A percentile compares a stretch with the other conserved stretches of the same genome.
Evolutionary conservation across 2,329 filamentous ascomycete species (phyloP).

Genomic region (Arthrobotrys entomopaga): DNA sequence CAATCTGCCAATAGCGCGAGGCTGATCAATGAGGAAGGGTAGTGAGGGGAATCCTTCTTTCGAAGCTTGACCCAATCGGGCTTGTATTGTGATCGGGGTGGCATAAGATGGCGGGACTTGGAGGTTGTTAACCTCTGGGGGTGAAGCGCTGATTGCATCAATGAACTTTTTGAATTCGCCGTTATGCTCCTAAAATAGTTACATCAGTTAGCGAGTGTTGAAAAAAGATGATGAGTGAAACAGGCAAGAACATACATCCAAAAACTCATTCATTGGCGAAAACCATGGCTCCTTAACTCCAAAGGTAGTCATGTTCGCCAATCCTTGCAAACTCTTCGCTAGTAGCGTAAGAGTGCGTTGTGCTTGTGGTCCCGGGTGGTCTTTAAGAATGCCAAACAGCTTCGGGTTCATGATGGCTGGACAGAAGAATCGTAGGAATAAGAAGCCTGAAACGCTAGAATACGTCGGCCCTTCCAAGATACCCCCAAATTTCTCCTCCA

Average conservation of each 20-base stretch:
- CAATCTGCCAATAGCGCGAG: constrained; percentile 83
- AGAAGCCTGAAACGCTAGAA: constrained; percentile 75
- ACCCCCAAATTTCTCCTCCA: constrained; percentile 75
- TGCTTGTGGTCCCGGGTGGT: constrained; percentile 72
- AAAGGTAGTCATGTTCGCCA: constrained; percentile 76
- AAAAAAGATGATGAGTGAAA: background rate
- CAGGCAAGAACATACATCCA: constrained; percentile 60
- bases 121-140: constrained; percentile 51
- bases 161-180: constrained; percentile 58
- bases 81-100: constrained; percentile 88
- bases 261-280: constrained; percentile 77
- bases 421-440: constrained; percentile 76
- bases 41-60: constrained; percentile 92
- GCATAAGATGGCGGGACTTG: constrained; percentile 85
- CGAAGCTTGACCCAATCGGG: constrained; percentile 79
- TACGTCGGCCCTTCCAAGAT: constrained; percentile 74
- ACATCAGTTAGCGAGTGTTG: background rate
- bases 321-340: constrained; percentile 74
- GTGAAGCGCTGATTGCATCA: constrained; percentile 56
- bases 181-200: constrained; percentile 53
- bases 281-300: constrained; percentile 78
- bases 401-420: constrained; percentile 76
- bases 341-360: constrained; percentile 74
- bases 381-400: constrained; percentile 74
- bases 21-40: constrained; percentile 90